These are phyloP conservation scores for Aspergillus sp. DNA, from an alignment of 2,329 filamentous ascomycete species.

Conservation along the genomic window DNA sequence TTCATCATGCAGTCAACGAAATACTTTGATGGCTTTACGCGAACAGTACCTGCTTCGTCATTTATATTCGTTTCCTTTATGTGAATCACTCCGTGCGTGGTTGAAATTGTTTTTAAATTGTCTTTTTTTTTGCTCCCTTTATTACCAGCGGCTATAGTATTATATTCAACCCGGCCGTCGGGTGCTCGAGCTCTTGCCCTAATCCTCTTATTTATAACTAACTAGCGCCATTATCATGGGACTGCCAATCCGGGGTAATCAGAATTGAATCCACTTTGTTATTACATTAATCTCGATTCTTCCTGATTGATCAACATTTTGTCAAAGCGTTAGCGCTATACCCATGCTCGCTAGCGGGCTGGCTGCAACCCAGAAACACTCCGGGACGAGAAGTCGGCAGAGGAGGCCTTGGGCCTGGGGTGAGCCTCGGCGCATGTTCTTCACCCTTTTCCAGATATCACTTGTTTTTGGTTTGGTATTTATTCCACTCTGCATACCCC, in stretches of 20 bases:
- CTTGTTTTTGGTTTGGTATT: background rate
- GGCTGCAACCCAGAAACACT: background rate
- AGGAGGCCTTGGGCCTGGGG: background rate
- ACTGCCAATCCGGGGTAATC: background rate
- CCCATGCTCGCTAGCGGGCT: background rate
- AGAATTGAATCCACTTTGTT: background rate
- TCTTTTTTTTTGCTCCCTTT: background rate
- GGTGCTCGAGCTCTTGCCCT: background rate
- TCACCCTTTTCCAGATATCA: too few species aligned
- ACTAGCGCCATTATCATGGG: background rate
- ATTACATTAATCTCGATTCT: background rate
- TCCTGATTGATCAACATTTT: background rate
- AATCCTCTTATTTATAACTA: background rate
- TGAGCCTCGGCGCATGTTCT: background rate
- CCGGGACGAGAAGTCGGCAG: constrained; percentile 6
- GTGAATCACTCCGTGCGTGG: background rate
- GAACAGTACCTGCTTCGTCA: background rate
- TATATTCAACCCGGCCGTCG: background rate
- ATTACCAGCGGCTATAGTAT: background rate
- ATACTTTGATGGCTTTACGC: background rate
- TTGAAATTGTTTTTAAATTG: background rate
- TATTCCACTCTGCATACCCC: background rate
- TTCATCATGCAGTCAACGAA: background rate
- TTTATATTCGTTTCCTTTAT: background rate
- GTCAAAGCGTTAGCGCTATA: background rate